Evolutionary conservation across 2,329 filamentous ascomycete species (phyloP), one percentile per base, ranked within the genome.

Genomic region (Cadophora sp.): DNA sequence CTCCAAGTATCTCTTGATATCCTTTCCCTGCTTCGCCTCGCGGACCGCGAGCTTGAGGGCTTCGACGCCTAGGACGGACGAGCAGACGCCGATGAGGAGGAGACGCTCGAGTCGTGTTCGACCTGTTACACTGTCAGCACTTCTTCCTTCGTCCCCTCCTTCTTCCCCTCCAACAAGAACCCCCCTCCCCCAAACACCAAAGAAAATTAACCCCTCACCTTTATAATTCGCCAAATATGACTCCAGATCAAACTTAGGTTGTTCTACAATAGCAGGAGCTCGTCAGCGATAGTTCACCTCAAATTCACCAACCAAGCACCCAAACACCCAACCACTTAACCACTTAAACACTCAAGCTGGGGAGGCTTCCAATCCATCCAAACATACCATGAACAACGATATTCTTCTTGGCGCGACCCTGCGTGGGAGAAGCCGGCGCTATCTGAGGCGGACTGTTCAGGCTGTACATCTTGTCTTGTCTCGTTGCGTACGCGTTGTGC

Each of bases 201-300:
- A 33, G 27, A 8, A 22, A 51, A n/a, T n/a, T 1, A 20, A 63
- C n/a, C 8, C 4, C 24, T 24, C 80, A 94, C 94, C 93, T 77
- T 83, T 85, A 80, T 98, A 99, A 77, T 97, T 97, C 72, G 90
- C 85, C 59, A 97, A 91, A 79, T 97, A 98, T 45, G 91, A 87
- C 68, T 97, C 93, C 50, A 99, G 86, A 75, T 98, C 96, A 73
- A 98, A 90, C 77, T 95, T 97, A 11, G 95, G 94, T 7, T 87
- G 72, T 36, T 75, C 74, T 76, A 55, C 27, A 30, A 6, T 30
- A 30, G 22, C 18, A 53, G 41, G 33, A 64, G 20, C 20, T 41
- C 13, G 61, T 69, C 66, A 69, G 66, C n/a, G n/a, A n/a, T n/a
- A n/a, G n/a, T n/a, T n/a, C n/a, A n/a, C n/a, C n/a, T n/a, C n/a